A percentile compares a stretch with the other conserved stretches of the same genome.
Evolutionary conservation across 108 stramenopile genomes (phyloP).

Genomic region (Fragilariopsis cylindrus): DNA sequence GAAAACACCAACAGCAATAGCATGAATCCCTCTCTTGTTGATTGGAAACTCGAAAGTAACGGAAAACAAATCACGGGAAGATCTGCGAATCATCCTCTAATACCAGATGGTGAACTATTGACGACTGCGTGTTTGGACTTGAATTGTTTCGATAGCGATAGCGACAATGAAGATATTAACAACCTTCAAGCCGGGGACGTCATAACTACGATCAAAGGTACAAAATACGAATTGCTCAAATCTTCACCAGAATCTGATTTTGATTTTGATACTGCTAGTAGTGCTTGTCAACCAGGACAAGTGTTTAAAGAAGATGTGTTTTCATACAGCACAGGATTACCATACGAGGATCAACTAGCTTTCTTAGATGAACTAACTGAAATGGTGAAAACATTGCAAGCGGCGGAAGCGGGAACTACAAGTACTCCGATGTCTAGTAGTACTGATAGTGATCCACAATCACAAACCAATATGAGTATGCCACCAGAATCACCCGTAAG

Average conservation of each 20-base stretch:
- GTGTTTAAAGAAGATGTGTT: background rate
- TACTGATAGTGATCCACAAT: no score
- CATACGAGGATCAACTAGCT: constrained; percentile 13
- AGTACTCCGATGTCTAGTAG: no score
- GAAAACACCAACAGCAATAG: background rate
- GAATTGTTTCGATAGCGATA: background rate
- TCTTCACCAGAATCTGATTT: background rate
- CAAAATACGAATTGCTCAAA: constrained; percentile 13
- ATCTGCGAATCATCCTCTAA: background rate
- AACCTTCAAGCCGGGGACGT: constrained; percentile 4
- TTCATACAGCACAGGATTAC: constrained; percentile 2
- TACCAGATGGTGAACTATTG: constrained; percentile 14
- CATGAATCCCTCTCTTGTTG: background rate
- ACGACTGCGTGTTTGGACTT: constrained; percentile 5
- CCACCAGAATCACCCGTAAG: no score
- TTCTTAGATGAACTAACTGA: constrained; percentile 17
- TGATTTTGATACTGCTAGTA: background rate
- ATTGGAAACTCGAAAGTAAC: constrained; percentile 14
- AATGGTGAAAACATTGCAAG: constrained; percentile 9
- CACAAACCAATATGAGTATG: no score
- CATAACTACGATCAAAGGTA: constrained; percentile 4
- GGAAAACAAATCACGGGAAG: constrained; percentile 6
- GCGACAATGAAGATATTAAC: background rate
- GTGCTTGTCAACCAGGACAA: background rate
- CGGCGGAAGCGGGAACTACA: background rate